Evolutionary conservation across 2,329 filamentous ascomycete species (phyloP).

Genomic region (Calonectria crousiana): DNA sequence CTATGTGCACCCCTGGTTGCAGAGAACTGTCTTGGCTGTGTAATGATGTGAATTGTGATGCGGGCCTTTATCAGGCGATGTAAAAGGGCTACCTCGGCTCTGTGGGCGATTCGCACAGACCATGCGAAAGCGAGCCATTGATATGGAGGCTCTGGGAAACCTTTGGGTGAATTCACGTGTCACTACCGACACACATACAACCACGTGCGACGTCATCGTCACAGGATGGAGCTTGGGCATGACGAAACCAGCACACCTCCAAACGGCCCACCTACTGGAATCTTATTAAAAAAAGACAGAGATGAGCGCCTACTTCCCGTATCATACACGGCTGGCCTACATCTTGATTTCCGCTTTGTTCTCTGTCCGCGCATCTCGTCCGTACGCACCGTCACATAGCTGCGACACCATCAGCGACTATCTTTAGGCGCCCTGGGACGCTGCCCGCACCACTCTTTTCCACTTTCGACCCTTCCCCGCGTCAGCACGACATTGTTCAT

Average conservation of each 20-base stretch:
- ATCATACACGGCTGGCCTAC: constrained; percentile 28
- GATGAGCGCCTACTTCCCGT: constrained; percentile 30
- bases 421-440: constrained; percentile 3
- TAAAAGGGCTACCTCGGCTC: constrained; percentile 17
- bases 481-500: constrained; percentile 11
- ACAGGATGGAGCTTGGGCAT: constrained; percentile 23
- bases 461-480: constrained; percentile 26
- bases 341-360: constrained; percentile 18
- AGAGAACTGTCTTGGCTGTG: neutral
- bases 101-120: constrained; percentile 13
- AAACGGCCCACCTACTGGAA: constrained; percentile 36
- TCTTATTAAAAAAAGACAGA: constrained; percentile 13
- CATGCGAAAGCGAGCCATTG: neutral
- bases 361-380: neutral
- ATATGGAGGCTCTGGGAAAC: neutral
- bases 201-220: constrained; percentile 30
- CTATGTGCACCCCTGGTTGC: neutral
- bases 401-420: constrained; percentile 5
- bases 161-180: constrained; percentile 44
- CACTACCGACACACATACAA: constrained; percentile 15
- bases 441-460: constrained; percentile 23
- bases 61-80: constrained; percentile 8
- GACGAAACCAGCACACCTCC: constrained; percentile 21
- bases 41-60: neutral
- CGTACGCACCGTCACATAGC: constrained; percentile 29